These are phyloP conservation scores for Didymella exigua DNA, from an alignment of 2,329 filamentous ascomycete genomes.

Conservation along the genomic window DNA sequence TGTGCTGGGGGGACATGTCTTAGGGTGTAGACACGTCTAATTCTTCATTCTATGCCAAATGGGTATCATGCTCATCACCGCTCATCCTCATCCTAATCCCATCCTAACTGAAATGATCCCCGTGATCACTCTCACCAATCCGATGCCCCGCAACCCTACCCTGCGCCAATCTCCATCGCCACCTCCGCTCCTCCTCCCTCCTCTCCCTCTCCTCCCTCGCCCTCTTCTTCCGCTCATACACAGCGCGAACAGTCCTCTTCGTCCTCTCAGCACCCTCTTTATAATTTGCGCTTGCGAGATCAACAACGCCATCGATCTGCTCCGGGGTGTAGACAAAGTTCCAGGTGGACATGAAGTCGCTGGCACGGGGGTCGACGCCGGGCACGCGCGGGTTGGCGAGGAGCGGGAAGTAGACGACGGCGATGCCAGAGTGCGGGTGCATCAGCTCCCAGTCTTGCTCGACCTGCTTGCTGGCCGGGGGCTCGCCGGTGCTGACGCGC, in stretches of 20 bases:
- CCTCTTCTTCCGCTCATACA: conserved; percentile 90
- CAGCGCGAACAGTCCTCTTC: conserved; percentile 77
- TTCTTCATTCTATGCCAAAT: conserved; percentile 15
- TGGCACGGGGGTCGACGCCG: conserved; percentile 80
- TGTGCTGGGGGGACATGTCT: background rate
- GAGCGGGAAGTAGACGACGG: conserved; percentile 89
- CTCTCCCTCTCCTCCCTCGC: conserved; percentile 61
- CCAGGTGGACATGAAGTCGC: conserved; percentile 93
- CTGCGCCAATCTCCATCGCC: conserved; percentile 51
- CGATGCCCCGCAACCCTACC: conserved; percentile 60
- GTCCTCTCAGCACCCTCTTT: conserved; percentile 80
- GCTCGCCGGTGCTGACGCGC: conserved; percentile 62
- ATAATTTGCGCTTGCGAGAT: conserved; percentile 85
- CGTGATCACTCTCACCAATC: conserved; percentile 59
- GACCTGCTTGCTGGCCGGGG: conserved; percentile 60
- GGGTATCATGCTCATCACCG: conserved; percentile 12
- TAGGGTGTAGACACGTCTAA: background rate
- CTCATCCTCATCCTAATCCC: conserved; percentile 40
- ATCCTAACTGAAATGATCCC: conserved; percentile 68
- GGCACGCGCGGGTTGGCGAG: conserved; percentile 79
- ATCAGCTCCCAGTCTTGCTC: conserved; percentile 70
- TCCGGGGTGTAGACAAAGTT: conserved; percentile 96
- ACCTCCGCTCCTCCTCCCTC: conserved; percentile 46
- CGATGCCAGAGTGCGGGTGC: conserved; percentile 80
- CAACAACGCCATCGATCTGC: conserved; percentile 84